Evolutionary conservation across 108 stramenopile genomes (phyloP), one percentile per base, ranked within the genome.

Genomic region (Pseudonitzschia pungens): DNA sequence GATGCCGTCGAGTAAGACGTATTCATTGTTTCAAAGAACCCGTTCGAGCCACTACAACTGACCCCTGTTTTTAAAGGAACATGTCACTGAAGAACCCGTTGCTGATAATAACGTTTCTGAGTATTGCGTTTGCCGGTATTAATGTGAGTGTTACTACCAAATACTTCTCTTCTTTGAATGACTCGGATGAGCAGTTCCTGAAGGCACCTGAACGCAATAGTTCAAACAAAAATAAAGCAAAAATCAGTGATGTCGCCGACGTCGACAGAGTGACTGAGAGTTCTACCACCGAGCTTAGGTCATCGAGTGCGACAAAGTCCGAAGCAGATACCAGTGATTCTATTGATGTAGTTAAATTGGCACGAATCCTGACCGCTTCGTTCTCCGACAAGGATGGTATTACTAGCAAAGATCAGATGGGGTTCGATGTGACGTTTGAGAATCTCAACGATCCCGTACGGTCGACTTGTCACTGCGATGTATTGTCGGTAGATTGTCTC

Each of bases 401-500:
- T 16, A 4, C 54, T n/a, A 62, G 8, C 40, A 20, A 0, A 16
- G 60, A 62, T 62, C 29, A 29, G 31, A 12, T 21, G 32, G 36
- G 60, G 15, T 62, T 62, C 33, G 60, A 62, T 31, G 12, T 62
- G n/a, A 31, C 33, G n/a, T 62, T 62, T 18, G 6, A n/a, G 31
- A 62, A 58, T 26, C 26, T 29, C 15, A 62, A 62, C 1, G 18
- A 8, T 10, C 0, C 20, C 9, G 10, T 3, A 4, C 45, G 14
- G 2, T 40, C 60, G 0, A 40, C 36, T 0, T 76, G 75, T 50
- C 16, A n/a, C 29, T 76, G 75, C 36, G 48, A 76, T 12, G n/a
- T 76, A 22, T 10, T 76, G 41, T 76, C 75, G 0, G 33, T 33
- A n/a, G 75, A 76, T 62, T 76, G 75, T 48, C 56, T 76, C 21